Evolutionary conservation across 1,284 basidiomycete genomes (phyloP).

Genomic region (Ganoderma sp.): DNA sequence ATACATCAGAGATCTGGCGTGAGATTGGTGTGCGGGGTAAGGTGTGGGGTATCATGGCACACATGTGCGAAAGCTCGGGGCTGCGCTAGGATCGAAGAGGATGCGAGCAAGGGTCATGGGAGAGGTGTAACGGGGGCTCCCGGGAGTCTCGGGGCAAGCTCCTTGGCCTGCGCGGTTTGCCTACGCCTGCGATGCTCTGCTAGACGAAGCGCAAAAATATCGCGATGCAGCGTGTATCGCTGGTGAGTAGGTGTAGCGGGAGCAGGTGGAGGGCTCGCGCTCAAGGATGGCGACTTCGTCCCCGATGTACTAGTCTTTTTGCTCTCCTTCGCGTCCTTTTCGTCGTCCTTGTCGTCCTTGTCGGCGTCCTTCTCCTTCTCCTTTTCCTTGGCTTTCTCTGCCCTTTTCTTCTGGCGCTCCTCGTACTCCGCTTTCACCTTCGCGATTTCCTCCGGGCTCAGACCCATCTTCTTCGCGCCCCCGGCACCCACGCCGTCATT

Average conservation of each 20-base stretch:
- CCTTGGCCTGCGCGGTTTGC: conserved; percentile 45
- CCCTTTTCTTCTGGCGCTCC: conserved; percentile 59
- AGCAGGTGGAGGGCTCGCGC: conserved; percentile 30
- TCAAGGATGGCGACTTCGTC: conserved; percentile 26
- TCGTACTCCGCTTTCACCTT: conserved; percentile 82
- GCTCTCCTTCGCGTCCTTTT: conserved; percentile 23
- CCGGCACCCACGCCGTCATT: conserved; percentile 41
- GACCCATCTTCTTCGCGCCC: conserved; percentile 47
- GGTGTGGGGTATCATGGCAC: not conserved
- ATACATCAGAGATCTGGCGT: conserved; percentile 13
- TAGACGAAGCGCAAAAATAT: conserved; percentile 48
- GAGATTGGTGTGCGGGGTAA: conserved; percentile 16
- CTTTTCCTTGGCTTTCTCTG: conserved; percentile 60
- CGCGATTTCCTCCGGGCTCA: conserved; percentile 72
- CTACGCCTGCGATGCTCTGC: conserved; percentile 47
- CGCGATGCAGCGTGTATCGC: conserved; percentile 48
- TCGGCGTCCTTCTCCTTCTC: conserved; percentile 47
- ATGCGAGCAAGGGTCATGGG: conserved; percentile 20
- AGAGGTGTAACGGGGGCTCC: conserved; percentile 41
- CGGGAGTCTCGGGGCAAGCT: conserved; percentile 47
- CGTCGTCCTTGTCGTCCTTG: conserved; percentile 32
- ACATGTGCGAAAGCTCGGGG: not conserved
- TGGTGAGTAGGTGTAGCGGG: conserved; percentile 41
- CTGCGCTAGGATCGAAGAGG: not conserved
- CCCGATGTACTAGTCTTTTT: conserved; percentile 29